These are phyloP conservation scores for Globisporangium abappressorium DNA, from an alignment of 352 stramenopile genomes.

Conservation along the genomic window DNA sequence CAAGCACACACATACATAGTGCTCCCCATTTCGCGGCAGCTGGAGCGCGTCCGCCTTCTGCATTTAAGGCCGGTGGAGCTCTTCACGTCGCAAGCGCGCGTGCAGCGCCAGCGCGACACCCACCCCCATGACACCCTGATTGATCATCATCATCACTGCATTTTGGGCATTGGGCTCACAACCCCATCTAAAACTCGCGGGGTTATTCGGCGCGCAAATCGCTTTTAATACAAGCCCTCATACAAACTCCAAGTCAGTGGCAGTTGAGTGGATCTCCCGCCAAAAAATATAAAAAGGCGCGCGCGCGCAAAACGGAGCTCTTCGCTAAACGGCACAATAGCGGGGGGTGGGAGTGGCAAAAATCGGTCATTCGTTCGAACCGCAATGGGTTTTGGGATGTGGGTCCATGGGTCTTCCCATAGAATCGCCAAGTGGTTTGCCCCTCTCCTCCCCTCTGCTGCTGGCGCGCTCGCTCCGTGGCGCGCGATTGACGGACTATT, in stretches of 20 bases:
- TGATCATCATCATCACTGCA: constrained; percentile 1
- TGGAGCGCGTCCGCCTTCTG: neutral
- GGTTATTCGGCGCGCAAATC: neutral
- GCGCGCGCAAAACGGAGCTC: constrained; percentile 7
- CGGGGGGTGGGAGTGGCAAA: constrained; percentile 11
- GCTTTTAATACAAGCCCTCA: constrained; percentile 8
- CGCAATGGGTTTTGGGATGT: constrained; percentile 9
- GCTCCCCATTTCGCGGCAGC: neutral
- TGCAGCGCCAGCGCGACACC: neutral
- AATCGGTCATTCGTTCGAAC: neutral
- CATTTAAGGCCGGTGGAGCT: neutral
- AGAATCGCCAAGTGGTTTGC: constrained; percentile 6
- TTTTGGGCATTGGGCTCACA: neutral
- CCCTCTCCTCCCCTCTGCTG: constrained; percentile 2
- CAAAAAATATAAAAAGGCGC: constrained; percentile 16
- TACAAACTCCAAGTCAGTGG: constrained; percentile 14
- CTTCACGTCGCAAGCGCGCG: neutral
- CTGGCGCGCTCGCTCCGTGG: neutral
- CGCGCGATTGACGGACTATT: constrained; percentile 7
- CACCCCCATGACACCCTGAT: neutral
- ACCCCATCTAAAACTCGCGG: neutral
- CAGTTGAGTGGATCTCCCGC: constrained; percentile 15
- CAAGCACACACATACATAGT: neutral
- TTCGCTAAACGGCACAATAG: constrained; percentile 10
- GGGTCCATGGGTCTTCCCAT: constrained; percentile 3